Percentiles rank a stretch among this genome's conserved stretches.
Evolutionary conservation across 2,329 filamentous ascomycete genomes (phyloP).

Genomic region (Pyrenophora teres): DNA sequence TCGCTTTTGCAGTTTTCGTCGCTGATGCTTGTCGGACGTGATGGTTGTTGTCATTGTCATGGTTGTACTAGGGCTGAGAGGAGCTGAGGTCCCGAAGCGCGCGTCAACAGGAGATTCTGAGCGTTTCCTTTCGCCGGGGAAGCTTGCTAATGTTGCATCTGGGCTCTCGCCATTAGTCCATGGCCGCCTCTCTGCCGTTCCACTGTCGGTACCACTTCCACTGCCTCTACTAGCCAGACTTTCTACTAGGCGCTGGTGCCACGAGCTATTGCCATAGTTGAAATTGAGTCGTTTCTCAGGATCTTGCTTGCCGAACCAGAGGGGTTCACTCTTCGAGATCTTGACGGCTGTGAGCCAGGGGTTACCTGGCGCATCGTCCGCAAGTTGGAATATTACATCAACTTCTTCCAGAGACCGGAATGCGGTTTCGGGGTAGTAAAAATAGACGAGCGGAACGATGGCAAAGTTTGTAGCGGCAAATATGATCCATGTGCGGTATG

Average conservation of each 20-base stretch:
- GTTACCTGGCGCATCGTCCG: constrained; percentile 55
- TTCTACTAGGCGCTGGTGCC: constrained; percentile 29
- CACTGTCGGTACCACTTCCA: constrained; percentile 15
- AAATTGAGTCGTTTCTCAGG: constrained; percentile 54
- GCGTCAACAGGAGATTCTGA: constrained; percentile 19
- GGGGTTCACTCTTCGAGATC: constrained; percentile 57
- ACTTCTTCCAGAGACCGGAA: constrained; percentile 66
- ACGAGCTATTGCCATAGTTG: constrained; percentile 48
- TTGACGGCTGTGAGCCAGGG: constrained; percentile 55
- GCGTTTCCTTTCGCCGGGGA: neutral
- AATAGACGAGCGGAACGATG: constrained; percentile 61
- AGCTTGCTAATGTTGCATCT: neutral
- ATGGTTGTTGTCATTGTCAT: constrained; percentile 12
- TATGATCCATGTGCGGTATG: constrained; percentile 62
- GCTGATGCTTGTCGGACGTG: neutral
- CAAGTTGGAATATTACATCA: constrained; percentile 64
- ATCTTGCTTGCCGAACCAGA: constrained; percentile 61
- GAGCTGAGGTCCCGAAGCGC: neutral
- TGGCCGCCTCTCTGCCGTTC: constrained; percentile 4
- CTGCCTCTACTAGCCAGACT: constrained; percentile 19
- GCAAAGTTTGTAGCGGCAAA: constrained; percentile 59
- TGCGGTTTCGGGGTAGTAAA: constrained; percentile 65
- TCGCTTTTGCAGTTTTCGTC: constrained; percentile 11
- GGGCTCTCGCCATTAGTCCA: constrained; percentile 4
- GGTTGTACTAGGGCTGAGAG: constrained; percentile 8